Percentiles rank a stretch among this genome's conserved stretches.
Conservation (phyloP, 2,329 filamentous ascomycete species). For the Didymella sp. region DNA sequence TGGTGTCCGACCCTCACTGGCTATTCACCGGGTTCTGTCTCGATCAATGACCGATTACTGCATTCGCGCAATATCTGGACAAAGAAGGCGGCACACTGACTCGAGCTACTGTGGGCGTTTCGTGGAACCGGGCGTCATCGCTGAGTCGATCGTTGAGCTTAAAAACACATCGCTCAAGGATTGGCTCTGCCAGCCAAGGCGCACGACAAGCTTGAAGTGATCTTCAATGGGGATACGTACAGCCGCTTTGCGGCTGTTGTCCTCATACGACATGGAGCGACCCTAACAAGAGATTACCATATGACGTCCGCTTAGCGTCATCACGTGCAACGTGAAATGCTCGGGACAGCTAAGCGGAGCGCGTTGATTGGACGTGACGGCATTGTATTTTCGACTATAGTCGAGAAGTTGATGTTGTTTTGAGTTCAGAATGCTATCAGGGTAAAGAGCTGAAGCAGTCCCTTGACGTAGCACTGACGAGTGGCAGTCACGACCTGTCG, state of each 20-base stretch:
- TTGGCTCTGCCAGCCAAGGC: slow-evolving; percentile 4
- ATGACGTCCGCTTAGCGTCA: slow-evolving; percentile 13
- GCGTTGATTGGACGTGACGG: neutral
- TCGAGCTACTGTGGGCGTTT: neutral
- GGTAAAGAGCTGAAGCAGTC: neutral
- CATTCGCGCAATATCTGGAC: neutral
- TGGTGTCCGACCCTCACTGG: neutral
- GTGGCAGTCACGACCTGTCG: neutral
- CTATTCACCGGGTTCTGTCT: neutral
- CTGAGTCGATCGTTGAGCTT: neutral
- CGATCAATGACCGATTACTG: neutral
- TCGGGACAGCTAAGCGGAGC: neutral
- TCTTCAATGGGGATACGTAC: neutral
- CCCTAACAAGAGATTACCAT: neutral
- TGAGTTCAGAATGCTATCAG: neutral
- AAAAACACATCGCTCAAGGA: neutral
- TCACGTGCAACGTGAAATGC: slow-evolving; percentile 12
- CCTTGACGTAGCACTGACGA: slow-evolving; percentile 5
- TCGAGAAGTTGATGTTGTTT: neutral
- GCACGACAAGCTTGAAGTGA: neutral
- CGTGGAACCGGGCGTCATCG: neutral
- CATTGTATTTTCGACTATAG: neutral
- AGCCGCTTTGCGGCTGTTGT: neutral
- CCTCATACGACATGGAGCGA: neutral
- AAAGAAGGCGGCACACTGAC: neutral